phyloP scores from a whole-genome alignment of 495 filamentous ascomycete genomes.

The Cercophora scortea region DNA sequence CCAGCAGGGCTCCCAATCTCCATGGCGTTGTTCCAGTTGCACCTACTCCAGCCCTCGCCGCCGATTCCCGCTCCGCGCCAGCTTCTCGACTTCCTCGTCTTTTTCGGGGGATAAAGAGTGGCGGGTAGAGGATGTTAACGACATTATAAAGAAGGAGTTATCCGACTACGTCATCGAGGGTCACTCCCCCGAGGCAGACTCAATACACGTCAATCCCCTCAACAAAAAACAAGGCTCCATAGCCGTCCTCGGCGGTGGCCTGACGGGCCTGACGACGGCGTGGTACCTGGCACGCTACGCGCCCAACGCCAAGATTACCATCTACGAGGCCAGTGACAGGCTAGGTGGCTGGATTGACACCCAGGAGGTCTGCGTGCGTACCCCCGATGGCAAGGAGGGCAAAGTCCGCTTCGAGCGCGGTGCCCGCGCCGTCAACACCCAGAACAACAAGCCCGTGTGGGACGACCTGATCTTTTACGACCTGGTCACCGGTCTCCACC shows the following conservation, averaged over 20 bases:
- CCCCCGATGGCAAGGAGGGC: slow-evolving; percentile 35
- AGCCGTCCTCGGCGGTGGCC: slow-evolving; percentile 79
- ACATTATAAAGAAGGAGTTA: too few species aligned
- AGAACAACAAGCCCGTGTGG: slow-evolving; percentile 9
- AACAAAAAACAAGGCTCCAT: slow-evolving; percentile 19
- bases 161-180: too few species aligned
- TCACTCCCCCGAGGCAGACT: too few species aligned
- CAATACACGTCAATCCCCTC: too few species aligned
- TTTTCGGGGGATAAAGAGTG: too few species aligned
- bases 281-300: slow-evolving; percentile 59
- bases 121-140: too few species aligned
- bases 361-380: slow-evolving; percentile 48
- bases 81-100: too few species aligned
- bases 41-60: too few species aligned
- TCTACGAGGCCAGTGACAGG: slow-evolving; percentile 64
- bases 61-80: too few species aligned
- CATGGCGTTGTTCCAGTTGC: too few species aligned
- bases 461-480: slow-evolving; percentile 38
- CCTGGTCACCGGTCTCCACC: slow-evolving; percentile 48
- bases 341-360: slow-evolving; percentile 84
- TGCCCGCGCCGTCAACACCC: slow-evolving; percentile 64
- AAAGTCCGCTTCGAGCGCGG: slow-evolving; percentile 74
- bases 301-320: slow-evolving; percentile 51
- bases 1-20: too few species aligned
- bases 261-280: slow-evolving; percentile 80